Evolutionary conservation across 2,329 filamentous ascomycete species (phyloP), one percentile per base, ranked within the genome.

Genomic region (Hymenotorrendiella dingleyae): DNA sequence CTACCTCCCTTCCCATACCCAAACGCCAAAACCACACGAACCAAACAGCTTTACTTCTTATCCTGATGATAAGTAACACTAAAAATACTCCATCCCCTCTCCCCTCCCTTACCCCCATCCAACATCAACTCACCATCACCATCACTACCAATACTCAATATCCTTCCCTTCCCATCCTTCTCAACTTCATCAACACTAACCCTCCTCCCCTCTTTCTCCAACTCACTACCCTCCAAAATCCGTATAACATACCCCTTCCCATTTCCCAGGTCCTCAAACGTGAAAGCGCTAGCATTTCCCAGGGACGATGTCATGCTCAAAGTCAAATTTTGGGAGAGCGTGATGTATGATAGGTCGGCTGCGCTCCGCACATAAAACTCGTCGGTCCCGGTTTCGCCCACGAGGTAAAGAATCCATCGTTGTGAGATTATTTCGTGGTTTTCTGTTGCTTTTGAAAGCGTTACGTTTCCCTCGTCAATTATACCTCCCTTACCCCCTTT

Each of bases 341-440:
- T n/a, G 9, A 67, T 44, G 54, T 61, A 67, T 36, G 53, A 57
- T 4, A 61, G 59, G 49, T 69, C 65, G 5, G 67, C 42, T 6
- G 65, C 65, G 44, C 62, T 68, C 11, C 59, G 62, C 21, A 69
- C 54, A 3, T 52, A 58, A 52, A 68, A 69, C 2, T 21, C 24
- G 22, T 58, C 46, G 3, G 56, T 54, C 22, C 59, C 62, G 7
- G 33, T 27, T 10, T 43, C 40, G 1, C 30, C 57, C 5, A 56
- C 57, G 45, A 68, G 64, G 49, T 74, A 70, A 1, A 72, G 56
- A 3, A 75, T 60, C 69, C 71, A 76, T 27, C 72, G 66, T 53
- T 76, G 72, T 1, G 56, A 45, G 10, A 63, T 61, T 17, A 54
- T 53, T 4, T 65, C 56, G 49, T 76, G 71, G 7, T 55, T 49